A percentile compares a stretch with the other conserved stretches of the same genome.
Conservation (phyloP, 2,329 filamentous ascomycete species). For the Colletotrichum spaethianum region DNA sequence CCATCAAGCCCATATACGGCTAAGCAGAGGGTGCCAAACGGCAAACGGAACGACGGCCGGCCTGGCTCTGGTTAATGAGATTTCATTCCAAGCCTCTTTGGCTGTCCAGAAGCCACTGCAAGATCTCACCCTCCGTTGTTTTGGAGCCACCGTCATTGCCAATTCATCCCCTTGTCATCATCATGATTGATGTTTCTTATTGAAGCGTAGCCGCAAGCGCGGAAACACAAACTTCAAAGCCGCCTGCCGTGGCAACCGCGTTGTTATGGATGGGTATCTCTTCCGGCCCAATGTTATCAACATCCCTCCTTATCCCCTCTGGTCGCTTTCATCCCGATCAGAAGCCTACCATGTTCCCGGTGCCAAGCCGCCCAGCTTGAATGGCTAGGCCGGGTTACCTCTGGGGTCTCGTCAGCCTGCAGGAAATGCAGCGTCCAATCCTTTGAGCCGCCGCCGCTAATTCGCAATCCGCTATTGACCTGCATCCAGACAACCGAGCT, state of each 20-base stretch:
- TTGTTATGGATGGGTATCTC: neutral
- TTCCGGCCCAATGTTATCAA: slow-evolving; percentile 2
- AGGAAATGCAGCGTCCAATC: slow-evolving; percentile 28
- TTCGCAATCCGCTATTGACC: slow-evolving; percentile 33
- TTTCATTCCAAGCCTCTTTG: slow-evolving; percentile 30
- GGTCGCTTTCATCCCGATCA: slow-evolving; percentile 28
- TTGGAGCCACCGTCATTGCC: neutral
- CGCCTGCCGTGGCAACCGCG: slow-evolving; percentile 1
- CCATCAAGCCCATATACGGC: slow-evolving; percentile 13
- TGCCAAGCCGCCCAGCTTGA: slow-evolving; percentile 29
- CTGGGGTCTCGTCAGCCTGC: slow-evolving; percentile 28
- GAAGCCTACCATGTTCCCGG: slow-evolving; percentile 27
- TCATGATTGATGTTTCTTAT: neutral
- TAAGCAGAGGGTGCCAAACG: slow-evolving; percentile 21
- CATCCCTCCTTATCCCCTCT: neutral
- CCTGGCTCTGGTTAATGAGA: slow-evolving; percentile 21
- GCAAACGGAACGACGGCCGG: slow-evolving; percentile 2
- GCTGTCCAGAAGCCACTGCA: neutral
- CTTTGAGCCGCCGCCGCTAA: slow-evolving; percentile 35
- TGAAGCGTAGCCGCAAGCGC: neutral
- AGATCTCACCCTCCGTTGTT: neutral
- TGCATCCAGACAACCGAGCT: slow-evolving; percentile 41
- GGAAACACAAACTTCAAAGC: neutral
- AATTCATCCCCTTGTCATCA: neutral
- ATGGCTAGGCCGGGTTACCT: slow-evolving; percentile 7